Percentiles rank a stretch among this genome's conserved stretches.
These are phyloP conservation scores for Lecanicillium sp. DNA, from an alignment of 2,329 filamentous ascomycete species.

Conservation along the genomic window DNA sequence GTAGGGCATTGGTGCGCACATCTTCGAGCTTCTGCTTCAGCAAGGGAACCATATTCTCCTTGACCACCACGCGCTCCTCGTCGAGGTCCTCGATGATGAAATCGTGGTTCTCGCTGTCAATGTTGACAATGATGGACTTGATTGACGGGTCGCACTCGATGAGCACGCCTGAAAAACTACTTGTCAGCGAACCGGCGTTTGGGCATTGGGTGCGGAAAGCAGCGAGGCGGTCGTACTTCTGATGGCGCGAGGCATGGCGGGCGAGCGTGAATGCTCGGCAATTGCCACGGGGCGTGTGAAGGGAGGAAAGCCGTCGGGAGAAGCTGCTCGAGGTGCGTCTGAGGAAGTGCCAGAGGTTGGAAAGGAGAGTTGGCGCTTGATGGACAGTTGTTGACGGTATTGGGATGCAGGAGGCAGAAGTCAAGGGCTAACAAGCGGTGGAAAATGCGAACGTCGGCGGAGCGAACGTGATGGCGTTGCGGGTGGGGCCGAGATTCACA, in stretches of 20 bases:
- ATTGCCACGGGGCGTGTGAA: too few relatives aligned
- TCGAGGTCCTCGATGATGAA: slow-evolving; percentile 78
- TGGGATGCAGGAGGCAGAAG: too few relatives aligned
- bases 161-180: slow-evolving; percentile 51
- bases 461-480: too few relatives aligned
- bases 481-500: too few relatives aligned
- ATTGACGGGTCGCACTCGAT: slow-evolving; percentile 82
- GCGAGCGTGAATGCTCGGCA: too few relatives aligned
- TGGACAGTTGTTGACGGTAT: too few relatives aligned
- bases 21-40: slow-evolving; percentile 65
- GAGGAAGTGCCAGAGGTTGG: too few relatives aligned
- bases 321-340: too few relatives aligned
- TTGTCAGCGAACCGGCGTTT: neutral
- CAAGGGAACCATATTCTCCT: slow-evolving; percentile 62
- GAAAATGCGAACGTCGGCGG: too few relatives aligned
- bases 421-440: too few relatives aligned
- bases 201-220: slow-evolving; percentile 13
- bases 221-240: slow-evolving; percentile 36
- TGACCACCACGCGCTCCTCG: slow-evolving; percentile 68
- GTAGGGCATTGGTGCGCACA: slow-evolving; percentile 37
- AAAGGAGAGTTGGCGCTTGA: too few relatives aligned
- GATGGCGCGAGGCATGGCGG: slow-evolving; percentile 49
- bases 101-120: slow-evolving; percentile 63
- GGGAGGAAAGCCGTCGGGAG: too few relatives aligned
- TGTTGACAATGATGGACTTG: slow-evolving; percentile 76